phyloP scores from a whole-genome alignment of 495 filamentous ascomycete species.

The Daldinia grandis region DNA sequence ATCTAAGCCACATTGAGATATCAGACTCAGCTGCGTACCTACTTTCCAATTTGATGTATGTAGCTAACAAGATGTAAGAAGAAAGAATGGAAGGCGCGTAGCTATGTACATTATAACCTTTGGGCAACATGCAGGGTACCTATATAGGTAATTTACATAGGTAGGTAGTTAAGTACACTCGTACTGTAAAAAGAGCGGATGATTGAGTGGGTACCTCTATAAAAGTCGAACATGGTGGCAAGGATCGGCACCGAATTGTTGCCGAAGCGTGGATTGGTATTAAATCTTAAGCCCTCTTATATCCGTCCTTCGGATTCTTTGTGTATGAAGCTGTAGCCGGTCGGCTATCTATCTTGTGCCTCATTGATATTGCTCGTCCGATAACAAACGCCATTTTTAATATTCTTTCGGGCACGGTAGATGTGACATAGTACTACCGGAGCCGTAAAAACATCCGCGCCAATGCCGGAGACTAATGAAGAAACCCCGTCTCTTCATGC shows the following conservation, averaged over 20 bases:
- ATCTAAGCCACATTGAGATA: background rate
- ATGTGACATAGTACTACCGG: background rate
- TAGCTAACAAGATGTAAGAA: background rate
- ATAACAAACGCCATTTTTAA: conserved; percentile 13
- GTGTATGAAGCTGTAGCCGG: conserved; percentile 22
- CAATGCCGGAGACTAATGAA: conserved; percentile 42
- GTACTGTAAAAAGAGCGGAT: background rate
- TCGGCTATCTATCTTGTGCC: conserved; percentile 26
- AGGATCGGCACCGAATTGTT: conserved; percentile 34
- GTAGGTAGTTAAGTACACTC: too few relatives aligned
- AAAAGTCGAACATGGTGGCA: too few relatives aligned
- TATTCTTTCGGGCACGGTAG: conserved; percentile 20
- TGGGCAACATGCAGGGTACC: too few relatives aligned
- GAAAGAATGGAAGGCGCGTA: background rate
- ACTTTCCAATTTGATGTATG: background rate
- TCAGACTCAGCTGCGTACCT: background rate
- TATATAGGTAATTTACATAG: too few relatives aligned
- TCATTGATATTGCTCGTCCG: conserved; percentile 1
- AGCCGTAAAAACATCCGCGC: conserved; percentile 5
- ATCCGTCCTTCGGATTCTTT: background rate
- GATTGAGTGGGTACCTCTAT: background rate
- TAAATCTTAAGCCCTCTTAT: conserved; percentile 21
- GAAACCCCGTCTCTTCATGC: conserved; percentile 30
- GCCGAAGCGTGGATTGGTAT: conserved; percentile 27
- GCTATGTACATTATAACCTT: too few relatives aligned